Evolutionary conservation across 1,139 yeast genomes (phyloP), one percentile per base, ranked within the genome.

Genomic region (Meyerozyma guilliermondii): DNA sequence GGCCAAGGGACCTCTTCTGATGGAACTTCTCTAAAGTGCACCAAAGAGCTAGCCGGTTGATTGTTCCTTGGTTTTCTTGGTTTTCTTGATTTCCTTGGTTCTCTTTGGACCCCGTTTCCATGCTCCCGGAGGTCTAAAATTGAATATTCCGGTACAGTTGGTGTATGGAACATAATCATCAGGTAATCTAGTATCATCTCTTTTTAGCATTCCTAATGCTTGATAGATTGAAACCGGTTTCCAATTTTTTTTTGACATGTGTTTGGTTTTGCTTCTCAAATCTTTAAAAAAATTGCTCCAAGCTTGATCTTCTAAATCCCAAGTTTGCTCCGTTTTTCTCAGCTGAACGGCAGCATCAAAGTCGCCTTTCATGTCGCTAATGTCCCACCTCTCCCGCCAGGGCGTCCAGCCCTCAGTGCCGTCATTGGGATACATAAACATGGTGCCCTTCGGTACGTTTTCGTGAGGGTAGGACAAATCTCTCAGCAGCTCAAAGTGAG

Each of bases 1-100:
- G 87, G 87, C 87, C 87, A 81, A 80, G 85, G 85, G 86, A 81
- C 82, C 83, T 38, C 17, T 38, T 47, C 23, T 20, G 23, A 5
- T 5, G 5, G 11, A 11, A 20, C 11, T 17, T 11, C 10, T 4
- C 4, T 16, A 20, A 11, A 18, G 14, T 20, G 24, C 14, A 3
- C 13, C 5, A 2, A 33, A 33, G 24, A 33, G 24, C n/a, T 17
- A 11, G n/a, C n/a, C n/a, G n/a, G n/a, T n/a, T n/a, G n/a, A n/a
- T n/a, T n/a, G n/a, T n/a, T n/a, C 18, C 18, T 8, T 31, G 9
- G n/a, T 14, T 5, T 18, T 31, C 35, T 16, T 31, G 23, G 18
- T 14, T n/a, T 7, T 6, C 10, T 31, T 7, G 33, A 11, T 6
- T 28, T 40, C n/a, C n/a, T n/a, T n/a, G 22, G 22, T 20, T 40